Percentiles rank a stretch among this genome's conserved stretches.
These are phyloP conservation scores for Scutellaria barbata DNA, from an alignment of 257 asterid genomes.

Conservation along the genomic window DNA sequence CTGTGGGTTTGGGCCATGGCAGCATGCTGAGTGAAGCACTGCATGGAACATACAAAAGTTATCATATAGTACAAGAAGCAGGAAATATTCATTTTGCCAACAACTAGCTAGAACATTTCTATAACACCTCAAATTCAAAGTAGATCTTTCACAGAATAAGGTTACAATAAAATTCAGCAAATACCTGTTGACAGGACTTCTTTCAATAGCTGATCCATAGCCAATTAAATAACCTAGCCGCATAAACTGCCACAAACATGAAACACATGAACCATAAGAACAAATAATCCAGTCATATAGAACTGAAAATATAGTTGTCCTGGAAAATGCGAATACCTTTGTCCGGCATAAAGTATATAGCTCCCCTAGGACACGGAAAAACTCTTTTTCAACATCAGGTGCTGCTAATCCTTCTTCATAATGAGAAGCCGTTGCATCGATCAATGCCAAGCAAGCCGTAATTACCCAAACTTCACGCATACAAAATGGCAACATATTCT, in stretches of 20 bases:
- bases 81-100: slow-evolving; percentile 26
- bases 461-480: slow-evolving; percentile 98
- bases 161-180: slow-evolving; percentile 23
- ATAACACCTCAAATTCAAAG: slow-evolving; percentile 5
- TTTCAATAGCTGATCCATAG: slow-evolving; percentile 81
- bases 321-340: slow-evolving; percentile 59
- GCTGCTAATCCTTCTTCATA: slow-evolving; percentile 73
- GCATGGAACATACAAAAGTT: slow-evolving; percentile 38
- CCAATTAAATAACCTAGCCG: slow-evolving; percentile 96
- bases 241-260: slow-evolving; percentile 79
- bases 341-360: slow-evolving; percentile 88
- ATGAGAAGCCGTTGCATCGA: slow-evolving; percentile 72
- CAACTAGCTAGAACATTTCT: slow-evolving; percentile 27
- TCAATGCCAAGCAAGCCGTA: slow-evolving; percentile 87
- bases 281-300: slow-evolving; percentile 26
- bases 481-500: slow-evolving; percentile 89
- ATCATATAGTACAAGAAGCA: slow-evolving; percentile 33
- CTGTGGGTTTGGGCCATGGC: slow-evolving; percentile 98
- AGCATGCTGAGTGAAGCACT: slow-evolving; percentile 98
- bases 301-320: slow-evolving; percentile 23
- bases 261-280: slow-evolving; percentile 39
- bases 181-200: slow-evolving; percentile 97
- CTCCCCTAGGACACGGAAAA: slow-evolving; percentile 90
- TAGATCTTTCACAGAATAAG: slow-evolving; percentile 14
- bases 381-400: slow-evolving; percentile 87